A percentile compares a stretch with the other conserved stretches of the same genome.
Conservation (phyloP, 352 stramenopile species). For the Phytopythium montanum region DNA sequence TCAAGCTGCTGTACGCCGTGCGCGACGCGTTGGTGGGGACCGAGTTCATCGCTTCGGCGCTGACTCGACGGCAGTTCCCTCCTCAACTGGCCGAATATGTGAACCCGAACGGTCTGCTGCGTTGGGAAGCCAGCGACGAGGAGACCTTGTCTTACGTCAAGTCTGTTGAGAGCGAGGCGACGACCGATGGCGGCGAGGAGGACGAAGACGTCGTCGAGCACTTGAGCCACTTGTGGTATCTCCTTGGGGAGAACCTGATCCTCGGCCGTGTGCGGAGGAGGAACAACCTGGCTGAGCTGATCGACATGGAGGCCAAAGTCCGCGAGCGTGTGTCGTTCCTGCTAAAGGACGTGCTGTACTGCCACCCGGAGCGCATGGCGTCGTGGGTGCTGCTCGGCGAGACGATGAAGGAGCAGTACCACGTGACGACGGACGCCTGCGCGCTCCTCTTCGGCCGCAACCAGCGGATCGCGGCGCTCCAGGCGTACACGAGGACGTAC, state of each 20-base stretch:
- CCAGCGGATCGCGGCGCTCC: slow-evolving; percentile 30
- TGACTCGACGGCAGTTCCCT: background rate
- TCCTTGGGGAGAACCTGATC: slow-evolving; percentile 72
- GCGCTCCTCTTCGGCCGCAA: slow-evolving; percentile 44
- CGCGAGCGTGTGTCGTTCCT: slow-evolving; percentile 56
- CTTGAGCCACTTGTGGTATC: slow-evolving; percentile 65
- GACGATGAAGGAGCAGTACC: slow-evolving; percentile 69
- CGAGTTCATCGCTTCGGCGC: background rate
- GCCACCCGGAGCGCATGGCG: slow-evolving; percentile 50
- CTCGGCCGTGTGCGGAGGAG: slow-evolving; percentile 51
- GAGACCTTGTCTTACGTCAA: background rate
- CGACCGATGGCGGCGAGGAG: background rate
- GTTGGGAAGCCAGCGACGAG: background rate
- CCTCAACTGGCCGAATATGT: background rate
- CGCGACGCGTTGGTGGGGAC: slow-evolving; percentile 36
- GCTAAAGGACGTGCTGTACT: slow-evolving; percentile 58
- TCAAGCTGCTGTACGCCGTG: slow-evolving; percentile 60
- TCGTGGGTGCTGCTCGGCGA: slow-evolving; percentile 66
- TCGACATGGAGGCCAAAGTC: slow-evolving; percentile 54
- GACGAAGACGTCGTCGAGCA: background rate
- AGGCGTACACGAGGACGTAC: slow-evolving; percentile 19
- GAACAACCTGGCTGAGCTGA: slow-evolving; percentile 53
- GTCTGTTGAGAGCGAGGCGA: background rate
- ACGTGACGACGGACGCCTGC: slow-evolving; percentile 59
- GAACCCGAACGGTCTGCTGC: slow-evolving; percentile 1